Base-by-base conservation (phyloP, 2,329 filamentous ascomycete genomes). In the Neocatenulostroma microsporum region DNA sequence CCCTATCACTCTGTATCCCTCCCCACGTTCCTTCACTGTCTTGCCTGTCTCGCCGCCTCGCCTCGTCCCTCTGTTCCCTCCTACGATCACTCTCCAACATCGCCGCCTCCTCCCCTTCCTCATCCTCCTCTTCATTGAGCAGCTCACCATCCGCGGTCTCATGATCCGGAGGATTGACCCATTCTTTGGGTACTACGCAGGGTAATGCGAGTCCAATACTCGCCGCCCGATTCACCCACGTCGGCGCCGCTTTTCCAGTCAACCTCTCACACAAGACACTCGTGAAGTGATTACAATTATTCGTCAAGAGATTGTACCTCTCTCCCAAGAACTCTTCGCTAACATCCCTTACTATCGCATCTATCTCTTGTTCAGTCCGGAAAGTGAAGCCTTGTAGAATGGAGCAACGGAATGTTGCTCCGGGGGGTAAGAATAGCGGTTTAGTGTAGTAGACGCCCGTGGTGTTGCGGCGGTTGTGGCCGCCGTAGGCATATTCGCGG, bases 251-350 rank as follows among this genome's bases (percentile, higher is more conserved):
- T 30, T 75, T 72, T 5, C 79, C 76, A 2, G 83, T 89, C 37
- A 93, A 70, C 47, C 74, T 75, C 56, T 80, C 69, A 61, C 82
- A 87, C 13, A 93, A 71, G 51, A 82, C 77, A 14, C 77, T 78
- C 2, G 84, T 89, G 58, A 93, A 93, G 58, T 93, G 85, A 58
- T 93, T 93, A 71, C 85, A 93, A 61, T 93, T 93, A 50, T 78
- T 78, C 14, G 80, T 86, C 29, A 93, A 70, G 11, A 93, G 73
- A 53, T 91, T 89, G 62, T 93, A 91, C 11, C 74, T 73, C 0
- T 78, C 78, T 17, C 85, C 85, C 39, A 78, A 71, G 51, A 91
- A 93, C 48, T 80, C 72, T 27, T 81, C 73, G 1, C 80, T 84
- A 10, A 80, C 80, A 42, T 67, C 68, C 49, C 73, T 75, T 29